phyloP scores from a whole-genome alignment of 2,329 filamentous ascomycete species.

The Xylaria sp. region DNA sequence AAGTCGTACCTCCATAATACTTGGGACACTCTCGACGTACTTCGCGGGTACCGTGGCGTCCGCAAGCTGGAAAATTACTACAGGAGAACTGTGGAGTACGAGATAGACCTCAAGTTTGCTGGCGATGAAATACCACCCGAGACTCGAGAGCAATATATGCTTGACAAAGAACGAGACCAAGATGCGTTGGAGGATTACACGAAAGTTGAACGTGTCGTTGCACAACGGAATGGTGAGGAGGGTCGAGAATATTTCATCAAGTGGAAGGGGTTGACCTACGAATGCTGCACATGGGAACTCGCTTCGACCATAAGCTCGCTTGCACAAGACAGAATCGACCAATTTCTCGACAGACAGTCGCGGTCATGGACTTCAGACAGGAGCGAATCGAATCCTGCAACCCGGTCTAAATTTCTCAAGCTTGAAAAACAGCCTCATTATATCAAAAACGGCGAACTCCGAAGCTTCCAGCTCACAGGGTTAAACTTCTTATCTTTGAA shows the following conservation, averaged over 20 bases:
- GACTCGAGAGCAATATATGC: constrained; percentile 90
- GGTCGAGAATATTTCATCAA: constrained; percentile 93
- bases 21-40: constrained; percentile 84
- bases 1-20: constrained; percentile 96
- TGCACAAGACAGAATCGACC: constrained; percentile 90
- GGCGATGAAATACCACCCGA: constrained; percentile 81
- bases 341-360: constrained; percentile 84
- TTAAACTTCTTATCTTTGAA: constrained; percentile 96
- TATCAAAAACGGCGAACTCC: constrained; percentile 83
- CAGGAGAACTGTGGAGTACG: constrained; percentile 81
- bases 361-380: constrained; percentile 84
- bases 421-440: constrained; percentile 86
- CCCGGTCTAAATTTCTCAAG: constrained; percentile 77
- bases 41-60: constrained; percentile 82
- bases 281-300: constrained; percentile 93
- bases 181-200: constrained; percentile 91
- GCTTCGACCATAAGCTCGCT: constrained; percentile 79
- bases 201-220: constrained; percentile 92
- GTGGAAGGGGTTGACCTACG: constrained; percentile 95
- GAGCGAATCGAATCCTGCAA: constrained; percentile 78
- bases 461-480: constrained; percentile 92
- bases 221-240: constrained; percentile 80
- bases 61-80: constrained; percentile 96
- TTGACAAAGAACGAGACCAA: constrained; percentile 92
- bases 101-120: constrained; percentile 80